Conservation (phyloP, 495 filamentous ascomycete species). For the Pseudomonodictys pantanalensis region DNA sequence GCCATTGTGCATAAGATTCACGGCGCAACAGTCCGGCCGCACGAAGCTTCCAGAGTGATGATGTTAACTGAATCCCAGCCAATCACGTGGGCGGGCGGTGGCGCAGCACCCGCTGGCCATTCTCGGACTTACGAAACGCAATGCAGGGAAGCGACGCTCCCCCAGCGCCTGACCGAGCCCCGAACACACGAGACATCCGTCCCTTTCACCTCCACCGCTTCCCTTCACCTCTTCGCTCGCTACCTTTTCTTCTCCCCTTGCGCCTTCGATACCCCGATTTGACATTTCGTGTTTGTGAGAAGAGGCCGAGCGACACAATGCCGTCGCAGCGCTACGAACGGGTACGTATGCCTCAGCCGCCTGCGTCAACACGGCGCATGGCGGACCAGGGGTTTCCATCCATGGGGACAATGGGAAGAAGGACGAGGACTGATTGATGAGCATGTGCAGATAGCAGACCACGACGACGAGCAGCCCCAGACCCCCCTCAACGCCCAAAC, state of each 20-base stretch:
- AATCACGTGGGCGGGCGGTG: constrained; percentile 19
- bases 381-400: not conserved
- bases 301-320: constrained; percentile 49
- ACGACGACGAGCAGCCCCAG: constrained; percentile 49
- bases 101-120: not conserved
- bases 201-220: not conserved
- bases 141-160: not conserved
- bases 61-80: constrained; percentile 5
- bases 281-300: not conserved
- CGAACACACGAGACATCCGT: constrained; percentile 8
- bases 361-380: not conserved
- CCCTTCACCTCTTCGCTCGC: not conserved
- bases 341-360: constrained; percentile 51
- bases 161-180: not conserved
- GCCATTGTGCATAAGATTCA: not conserved
- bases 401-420: not conserved
- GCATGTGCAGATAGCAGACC: constrained; percentile 38
- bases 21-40: constrained; percentile 3
- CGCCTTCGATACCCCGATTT: constrained; percentile 17
- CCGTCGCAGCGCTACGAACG: constrained; percentile 84
- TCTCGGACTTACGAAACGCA: constrained; percentile 21
- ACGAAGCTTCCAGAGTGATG: not conserved
- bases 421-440: constrained; percentile 8
- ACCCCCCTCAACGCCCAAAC: constrained; percentile 39
- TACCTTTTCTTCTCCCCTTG: constrained; percentile 25